phyloP scores from a whole-genome alignment of 2,329 filamentous ascomycete genomes.

The Blastomyces emzantsi region DNA sequence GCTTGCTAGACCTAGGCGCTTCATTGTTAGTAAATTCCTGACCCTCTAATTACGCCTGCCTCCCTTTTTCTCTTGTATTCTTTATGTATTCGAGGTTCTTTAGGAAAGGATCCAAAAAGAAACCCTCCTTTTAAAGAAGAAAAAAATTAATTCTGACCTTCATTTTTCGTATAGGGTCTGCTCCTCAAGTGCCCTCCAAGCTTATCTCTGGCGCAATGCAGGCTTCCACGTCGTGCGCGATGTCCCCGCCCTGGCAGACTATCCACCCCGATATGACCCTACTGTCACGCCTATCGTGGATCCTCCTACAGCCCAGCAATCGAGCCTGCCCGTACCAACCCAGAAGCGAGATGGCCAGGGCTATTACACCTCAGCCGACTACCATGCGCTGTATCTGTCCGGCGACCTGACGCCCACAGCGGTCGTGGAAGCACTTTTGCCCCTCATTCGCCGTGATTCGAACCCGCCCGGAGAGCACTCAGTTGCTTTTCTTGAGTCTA shows the following conservation, averaged over 20 bases:
- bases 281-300: conserved; percentile 43
- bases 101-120: not conserved
- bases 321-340: conserved; percentile 23
- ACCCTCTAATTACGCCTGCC: not conserved
- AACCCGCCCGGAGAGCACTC: conserved; percentile 52
- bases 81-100: not conserved
- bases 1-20: conserved; percentile 52
- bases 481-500: conserved; percentile 61
- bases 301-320: conserved; percentile 15
- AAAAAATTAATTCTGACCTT: conserved; percentile 9
- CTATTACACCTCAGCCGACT: conserved; percentile 66
- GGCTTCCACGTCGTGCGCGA: conserved; percentile 52
- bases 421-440: conserved; percentile 62
- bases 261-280: conserved; percentile 48
- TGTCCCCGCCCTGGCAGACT: conserved; percentile 46
- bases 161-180: conserved; percentile 40
- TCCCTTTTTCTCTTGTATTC: not conserved
- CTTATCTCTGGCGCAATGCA: conserved; percentile 61
- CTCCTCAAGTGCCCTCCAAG: conserved; percentile 52
- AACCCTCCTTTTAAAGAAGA: too few relatives aligned
- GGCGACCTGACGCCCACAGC: conserved; percentile 62
- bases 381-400: conserved; percentile 62
- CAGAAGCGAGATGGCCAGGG: conserved; percentile 27
- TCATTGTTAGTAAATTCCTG: conserved; percentile 45
- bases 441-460: conserved; percentile 56